Percentiles rank a stretch among this genome's conserved stretches.
These are phyloP conservation scores for Hippophae gyantsensis DNA, from an alignment of 306 rosid species.

Conservation along the genomic window DNA sequence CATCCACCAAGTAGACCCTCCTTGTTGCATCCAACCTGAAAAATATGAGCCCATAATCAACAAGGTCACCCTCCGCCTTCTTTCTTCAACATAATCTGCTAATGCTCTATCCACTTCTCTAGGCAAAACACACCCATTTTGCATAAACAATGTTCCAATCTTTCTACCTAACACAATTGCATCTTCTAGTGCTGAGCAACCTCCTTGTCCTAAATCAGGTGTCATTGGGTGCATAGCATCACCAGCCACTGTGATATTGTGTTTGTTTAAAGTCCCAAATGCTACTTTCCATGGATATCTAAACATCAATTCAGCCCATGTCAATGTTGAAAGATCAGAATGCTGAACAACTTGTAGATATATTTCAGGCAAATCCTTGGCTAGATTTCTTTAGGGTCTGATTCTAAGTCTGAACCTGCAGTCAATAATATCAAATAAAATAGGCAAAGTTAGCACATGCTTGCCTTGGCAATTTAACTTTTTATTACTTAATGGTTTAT, in stretches of 20 bases:
- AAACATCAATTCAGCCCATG: conserved; percentile 12
- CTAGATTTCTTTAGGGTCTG: conserved; percentile 7
- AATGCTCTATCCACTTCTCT: conserved; percentile 7
- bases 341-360: conserved; percentile 2
- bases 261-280: conserved; percentile 9
- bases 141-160: conserved; percentile 1
- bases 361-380: conserved; percentile 11
- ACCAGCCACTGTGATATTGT: conserved; percentile 14
- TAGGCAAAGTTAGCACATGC: not conserved
- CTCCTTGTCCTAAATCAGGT: conserved; percentile 13
- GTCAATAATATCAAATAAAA: not conserved
- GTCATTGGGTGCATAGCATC: conserved; percentile 25
- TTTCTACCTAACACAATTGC: conserved; percentile 14
- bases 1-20: conserved; percentile 6
- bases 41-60: conserved; percentile 11
- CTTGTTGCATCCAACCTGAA: conserved; percentile 20
- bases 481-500: too few relatives aligned
- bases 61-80: conserved; percentile 15
- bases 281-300: conserved; percentile 14
- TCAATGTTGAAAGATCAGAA: conserved; percentile 12
- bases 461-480: too few relatives aligned
- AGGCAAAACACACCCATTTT: conserved; percentile 2
- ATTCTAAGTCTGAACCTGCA: not conserved
- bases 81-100: conserved; percentile 11
- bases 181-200: conserved; percentile 16